Conservation (phyloP, 2,329 filamentous ascomycete genomes). For the Alternaria incomplexa region DNA sequence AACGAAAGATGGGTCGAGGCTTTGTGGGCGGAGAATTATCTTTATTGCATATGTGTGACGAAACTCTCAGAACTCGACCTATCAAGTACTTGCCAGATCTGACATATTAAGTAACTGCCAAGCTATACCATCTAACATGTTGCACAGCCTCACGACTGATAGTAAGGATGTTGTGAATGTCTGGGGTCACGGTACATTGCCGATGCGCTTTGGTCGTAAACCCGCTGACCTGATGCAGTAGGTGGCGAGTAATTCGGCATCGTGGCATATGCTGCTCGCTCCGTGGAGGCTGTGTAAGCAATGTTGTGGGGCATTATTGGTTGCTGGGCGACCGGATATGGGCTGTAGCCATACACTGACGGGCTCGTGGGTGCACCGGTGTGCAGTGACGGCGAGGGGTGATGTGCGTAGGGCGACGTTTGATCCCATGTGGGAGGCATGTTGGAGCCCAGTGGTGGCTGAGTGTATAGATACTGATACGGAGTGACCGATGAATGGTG, state of each 20-base stretch:
- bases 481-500: conserved; percentile 13
- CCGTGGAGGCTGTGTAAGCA: conserved; percentile 21
- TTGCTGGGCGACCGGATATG: conserved; percentile 21
- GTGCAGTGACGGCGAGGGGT: conserved; percentile 21
- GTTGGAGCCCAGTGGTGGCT: conserved; percentile 17
- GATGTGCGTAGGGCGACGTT: conserved; percentile 23
- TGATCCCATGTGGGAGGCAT: conserved; percentile 24
- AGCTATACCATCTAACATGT: conserved; percentile 3
- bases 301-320: conserved; percentile 19
- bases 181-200: conserved; percentile 29
- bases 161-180: conserved; percentile 20
- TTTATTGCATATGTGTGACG: not conserved
- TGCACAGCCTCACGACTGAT: conserved; percentile 30
- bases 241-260: conserved; percentile 10
- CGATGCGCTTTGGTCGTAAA: conserved; percentile 7
- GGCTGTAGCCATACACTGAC: conserved; percentile 15
- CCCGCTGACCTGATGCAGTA: conserved; percentile 16
- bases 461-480: conserved; percentile 13
- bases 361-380: conserved; percentile 15
- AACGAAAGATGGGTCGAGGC: not conserved
- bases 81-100: not conserved
- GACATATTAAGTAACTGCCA: conserved; percentile 6
- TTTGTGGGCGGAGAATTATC: not conserved
- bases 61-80: not conserved
- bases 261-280: conserved; percentile 15